phyloP scores from a whole-genome alignment of 306 rosid genomes.

The Dalbergia oliveri region DNA sequence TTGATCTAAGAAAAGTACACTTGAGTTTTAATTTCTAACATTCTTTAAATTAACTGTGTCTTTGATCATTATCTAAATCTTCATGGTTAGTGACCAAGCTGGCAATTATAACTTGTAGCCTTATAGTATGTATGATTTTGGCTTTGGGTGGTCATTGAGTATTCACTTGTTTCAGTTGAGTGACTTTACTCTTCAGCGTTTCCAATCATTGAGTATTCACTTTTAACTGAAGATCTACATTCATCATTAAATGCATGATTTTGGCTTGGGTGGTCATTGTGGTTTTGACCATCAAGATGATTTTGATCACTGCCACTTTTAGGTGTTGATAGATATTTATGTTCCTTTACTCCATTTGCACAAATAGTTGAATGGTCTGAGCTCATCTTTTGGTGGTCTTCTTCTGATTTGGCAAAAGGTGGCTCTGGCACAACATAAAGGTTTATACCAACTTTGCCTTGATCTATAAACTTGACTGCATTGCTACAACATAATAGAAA shows the following conservation, averaged over 20 bases:
- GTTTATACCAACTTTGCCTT: slow-evolving; percentile 93
- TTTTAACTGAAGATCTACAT: slow-evolving; percentile 60
- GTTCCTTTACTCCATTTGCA: slow-evolving; percentile 63
- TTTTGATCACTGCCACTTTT: slow-evolving; percentile 51
- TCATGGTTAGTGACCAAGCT: too few relatives aligned
- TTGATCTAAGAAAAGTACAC: too few relatives aligned
- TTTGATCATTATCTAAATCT: too few relatives aligned
- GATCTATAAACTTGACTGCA: slow-evolving; percentile 91
- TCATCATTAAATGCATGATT: slow-evolving; percentile 55
- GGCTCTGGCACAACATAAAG: slow-evolving; percentile 74
- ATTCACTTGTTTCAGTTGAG: slow-evolving; percentile 69
- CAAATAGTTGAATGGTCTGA: slow-evolving; percentile 49
- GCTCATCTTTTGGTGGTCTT: slow-evolving; percentile 47
- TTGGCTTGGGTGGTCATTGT: slow-evolving; percentile 50
- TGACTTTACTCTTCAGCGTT: slow-evolving; percentile 57
- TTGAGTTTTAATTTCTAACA: too few relatives aligned
- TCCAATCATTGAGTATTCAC: slow-evolving; percentile 61
- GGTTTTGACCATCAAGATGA: slow-evolving; percentile 44
- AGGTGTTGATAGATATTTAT: slow-evolving; percentile 51
- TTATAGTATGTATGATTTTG: too few relatives aligned
- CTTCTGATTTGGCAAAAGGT: slow-evolving; percentile 59
- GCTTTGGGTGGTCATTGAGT: too few relatives aligned
- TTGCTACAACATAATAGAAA: slow-evolving; percentile 67
- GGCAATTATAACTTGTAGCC: too few relatives aligned
- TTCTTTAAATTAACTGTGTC: too few relatives aligned